Evolutionary conservation across 129 eudicot genomes (phyloP).

Genomic region (Pulicaria dysenterica): DNA sequence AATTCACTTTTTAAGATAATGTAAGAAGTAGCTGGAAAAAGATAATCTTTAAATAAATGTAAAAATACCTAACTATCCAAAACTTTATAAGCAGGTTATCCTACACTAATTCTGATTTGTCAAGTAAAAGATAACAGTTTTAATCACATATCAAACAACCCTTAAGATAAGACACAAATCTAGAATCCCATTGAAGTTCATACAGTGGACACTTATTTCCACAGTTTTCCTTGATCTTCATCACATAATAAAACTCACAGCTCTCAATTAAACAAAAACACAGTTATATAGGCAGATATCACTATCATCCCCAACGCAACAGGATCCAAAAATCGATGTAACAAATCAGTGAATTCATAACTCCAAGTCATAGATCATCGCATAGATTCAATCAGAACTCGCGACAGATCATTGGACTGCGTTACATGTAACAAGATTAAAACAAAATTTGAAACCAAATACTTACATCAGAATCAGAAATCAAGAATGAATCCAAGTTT

Average conservation of each 20-base stretch:
- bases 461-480: not conserved
- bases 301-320: slow-evolving; percentile 13
- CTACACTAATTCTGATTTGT: not conserved
- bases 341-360: not conserved
- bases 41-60: not conserved
- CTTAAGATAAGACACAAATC: not conserved
- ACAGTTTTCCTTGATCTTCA: not conserved
- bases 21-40: not conserved
- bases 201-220: not conserved
- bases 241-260: slow-evolving; percentile 3
- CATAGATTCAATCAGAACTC: not conserved
- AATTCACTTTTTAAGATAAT: not conserved
- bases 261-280: not conserved
- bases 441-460: slow-evolving; percentile 17
- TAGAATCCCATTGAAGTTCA: not conserved
- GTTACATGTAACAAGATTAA: slow-evolving; percentile 18
- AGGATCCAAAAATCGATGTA: slow-evolving; percentile 11
- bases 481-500: slow-evolving; percentile 11
- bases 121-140: not conserved
- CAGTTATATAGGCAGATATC: not conserved
- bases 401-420: slow-evolving; percentile 12
- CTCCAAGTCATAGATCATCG: not conserved
- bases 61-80: not conserved
- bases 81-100: not conserved
- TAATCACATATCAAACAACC: slow-evolving; percentile 21